A percentile compares a stretch with the other conserved stretches of the same genome.
These are phyloP conservation scores for Cordyceps fumosorosea DNA, from an alignment of 2,329 filamentous ascomycete genomes.

Conservation along the genomic window DNA sequence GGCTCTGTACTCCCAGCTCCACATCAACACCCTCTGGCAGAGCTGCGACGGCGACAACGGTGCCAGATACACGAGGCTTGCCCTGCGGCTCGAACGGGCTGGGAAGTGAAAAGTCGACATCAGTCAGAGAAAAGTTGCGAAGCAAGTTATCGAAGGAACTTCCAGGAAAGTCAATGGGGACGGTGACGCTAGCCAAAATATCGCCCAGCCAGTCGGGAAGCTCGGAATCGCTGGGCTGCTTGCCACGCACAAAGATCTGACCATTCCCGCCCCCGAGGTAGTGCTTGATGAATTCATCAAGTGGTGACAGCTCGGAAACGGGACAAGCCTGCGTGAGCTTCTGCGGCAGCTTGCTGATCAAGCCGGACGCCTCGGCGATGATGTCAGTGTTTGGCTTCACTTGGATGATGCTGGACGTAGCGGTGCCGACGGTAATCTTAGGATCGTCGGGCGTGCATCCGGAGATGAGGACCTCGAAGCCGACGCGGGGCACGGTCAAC, in stretches of 20 bases:
- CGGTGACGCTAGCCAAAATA: slow-evolving; percentile 71
- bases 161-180: slow-evolving; percentile 80
- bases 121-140: slow-evolving; percentile 76
- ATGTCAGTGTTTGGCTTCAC: slow-evolving; percentile 65
- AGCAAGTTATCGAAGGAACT: slow-evolving; percentile 76
- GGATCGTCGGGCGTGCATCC: slow-evolving; percentile 68
- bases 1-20: slow-evolving; percentile 66
- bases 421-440: slow-evolving; percentile 72
- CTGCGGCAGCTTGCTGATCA: slow-evolving; percentile 67
- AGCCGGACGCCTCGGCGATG: slow-evolving; percentile 60
- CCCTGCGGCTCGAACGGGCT: slow-evolving; percentile 67
- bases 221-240: slow-evolving; percentile 54
- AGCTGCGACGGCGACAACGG: slow-evolving; percentile 69
- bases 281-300: slow-evolving; percentile 72
- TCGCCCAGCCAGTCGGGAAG: slow-evolving; percentile 79
- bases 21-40: slow-evolving; percentile 86
- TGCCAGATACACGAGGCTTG: slow-evolving; percentile 74
- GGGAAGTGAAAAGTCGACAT: slow-evolving; percentile 82
- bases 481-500: slow-evolving; percentile 69
- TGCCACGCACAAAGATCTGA: slow-evolving; percentile 77
- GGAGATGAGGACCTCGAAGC: slow-evolving; percentile 78
- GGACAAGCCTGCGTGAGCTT: slow-evolving; percentile 69
- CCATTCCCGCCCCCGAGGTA: slow-evolving; percentile 78
- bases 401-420: slow-evolving; percentile 58
- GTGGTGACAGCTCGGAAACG: slow-evolving; percentile 67